Evolutionary conservation across 306 rosid species (phyloP).

Genomic region (Dalbergia cultrata): DNA sequence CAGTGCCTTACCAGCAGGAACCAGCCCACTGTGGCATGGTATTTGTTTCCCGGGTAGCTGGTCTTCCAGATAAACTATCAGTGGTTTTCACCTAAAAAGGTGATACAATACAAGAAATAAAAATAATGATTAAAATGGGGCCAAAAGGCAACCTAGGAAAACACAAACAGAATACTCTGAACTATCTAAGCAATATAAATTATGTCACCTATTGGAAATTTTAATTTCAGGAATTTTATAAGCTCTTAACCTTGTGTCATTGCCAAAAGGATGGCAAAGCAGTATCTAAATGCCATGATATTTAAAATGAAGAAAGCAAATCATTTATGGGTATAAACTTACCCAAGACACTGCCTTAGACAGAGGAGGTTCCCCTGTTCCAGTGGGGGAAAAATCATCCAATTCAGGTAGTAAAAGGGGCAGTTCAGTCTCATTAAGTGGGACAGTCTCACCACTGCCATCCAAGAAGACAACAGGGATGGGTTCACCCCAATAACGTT

Average conservation of each 20-base stretch:
- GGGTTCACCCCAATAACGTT: constrained; percentile 99
- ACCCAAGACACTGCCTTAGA: constrained; percentile 93
- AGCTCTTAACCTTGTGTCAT: constrained; percentile 16
- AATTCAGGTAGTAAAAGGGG: constrained; percentile 93
- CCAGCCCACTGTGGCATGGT: constrained; percentile 99
- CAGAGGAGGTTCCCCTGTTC: constrained; percentile 97
- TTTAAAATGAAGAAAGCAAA: constrained; percentile 28
- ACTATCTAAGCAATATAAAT: constrained; percentile 33
- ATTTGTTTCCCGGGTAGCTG: constrained; percentile 89
- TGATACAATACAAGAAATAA: constrained; percentile 23
- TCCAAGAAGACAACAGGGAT: constrained; percentile 91
- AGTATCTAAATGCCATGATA: constrained; percentile 37
- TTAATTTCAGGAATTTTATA: background rate
- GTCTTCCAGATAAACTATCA: constrained; percentile 81
- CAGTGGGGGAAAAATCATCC: constrained; percentile 96
- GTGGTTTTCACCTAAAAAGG: constrained; percentile 68
- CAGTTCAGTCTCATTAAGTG: constrained; percentile 78
- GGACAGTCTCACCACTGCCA: constrained; percentile 74
- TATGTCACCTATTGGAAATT: background rate
- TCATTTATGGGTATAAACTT: constrained; percentile 34
- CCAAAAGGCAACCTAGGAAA: constrained; percentile 16
- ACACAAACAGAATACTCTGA: constrained; percentile 28
- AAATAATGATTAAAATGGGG: constrained; percentile 21
- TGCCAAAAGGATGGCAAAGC: constrained; percentile 11
- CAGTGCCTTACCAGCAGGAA: constrained; percentile 86